Evolutionary conservation across 805 yeast genomes (phyloP).

Genomic region (Komagataella phaffii): DNA sequence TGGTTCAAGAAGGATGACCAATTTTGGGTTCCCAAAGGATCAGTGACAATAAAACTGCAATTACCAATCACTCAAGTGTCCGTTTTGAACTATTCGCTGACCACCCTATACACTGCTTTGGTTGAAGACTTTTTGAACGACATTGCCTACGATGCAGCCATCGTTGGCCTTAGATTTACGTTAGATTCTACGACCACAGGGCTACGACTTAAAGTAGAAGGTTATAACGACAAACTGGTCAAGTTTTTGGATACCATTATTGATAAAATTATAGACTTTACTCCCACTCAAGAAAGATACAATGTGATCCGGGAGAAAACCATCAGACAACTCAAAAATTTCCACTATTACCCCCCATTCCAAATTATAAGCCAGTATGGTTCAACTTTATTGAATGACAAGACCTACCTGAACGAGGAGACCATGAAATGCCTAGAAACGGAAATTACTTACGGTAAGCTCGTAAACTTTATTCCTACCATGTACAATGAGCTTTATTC

Average conservation of each 20-base stretch:
- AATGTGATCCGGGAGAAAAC: conserved; percentile 52
- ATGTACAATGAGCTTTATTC: conserved; percentile 46
- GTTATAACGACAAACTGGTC: conserved; percentile 74
- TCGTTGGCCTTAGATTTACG: conserved; percentile 59
- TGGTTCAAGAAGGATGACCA: conserved; percentile 91
- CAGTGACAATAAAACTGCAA: conserved; percentile 49
- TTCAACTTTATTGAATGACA: conserved; percentile 56
- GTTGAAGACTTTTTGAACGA: conserved; percentile 68
- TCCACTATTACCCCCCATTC: conserved; percentile 65
- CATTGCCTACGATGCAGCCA: conserved; percentile 67
- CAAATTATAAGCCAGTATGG: conserved; percentile 56
- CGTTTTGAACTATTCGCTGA: conserved; percentile 41
- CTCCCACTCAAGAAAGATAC: conserved; percentile 45
- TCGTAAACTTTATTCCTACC: conserved; percentile 29
- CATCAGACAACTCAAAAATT: conserved; percentile 50
- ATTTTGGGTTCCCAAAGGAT: conserved; percentile 80
- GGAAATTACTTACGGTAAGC: conserved; percentile 29
- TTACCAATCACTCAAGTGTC: conserved; percentile 49
- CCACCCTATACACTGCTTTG: conserved; percentile 54
- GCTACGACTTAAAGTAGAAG: conserved; percentile 49
- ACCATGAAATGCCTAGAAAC: conserved; percentile 34
- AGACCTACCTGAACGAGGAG: conserved; percentile 51
- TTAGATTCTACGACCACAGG: conserved; percentile 59
- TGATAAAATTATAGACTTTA: conserved; percentile 34
- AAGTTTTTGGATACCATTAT: conserved; percentile 50